Evolutionary conservation across 2,329 filamentous ascomycete genomes (phyloP), one percentile per base, ranked within the genome.

Genomic region (Bisporella sp.): DNA sequence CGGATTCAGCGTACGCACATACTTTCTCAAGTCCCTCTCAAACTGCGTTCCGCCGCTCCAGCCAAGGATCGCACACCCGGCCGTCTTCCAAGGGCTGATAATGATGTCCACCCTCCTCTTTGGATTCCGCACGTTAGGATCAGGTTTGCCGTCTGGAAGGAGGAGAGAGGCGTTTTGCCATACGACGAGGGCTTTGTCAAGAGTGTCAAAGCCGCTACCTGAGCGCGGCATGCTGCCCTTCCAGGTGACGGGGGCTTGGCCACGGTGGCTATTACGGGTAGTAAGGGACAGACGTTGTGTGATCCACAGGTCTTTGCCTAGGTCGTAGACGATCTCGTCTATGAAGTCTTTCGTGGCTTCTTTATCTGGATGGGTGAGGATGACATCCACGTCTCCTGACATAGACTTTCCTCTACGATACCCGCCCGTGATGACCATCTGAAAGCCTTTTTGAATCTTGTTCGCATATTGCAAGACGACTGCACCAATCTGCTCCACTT

Each of bases 31-130:
- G 66, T 97, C 93, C 29, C 92, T 75, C 71, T 96, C 82, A 59
- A 96, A 97, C 0, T 90, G 96, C 0, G 85, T 95, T 1, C 84
- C 92, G 1, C 90, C 88, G 12, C 81, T 85, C 93, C 92, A 97
- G 1, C 90, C 91, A 13, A 92, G 71, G 4, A 97, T 77, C 0
- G 91, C 92, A 59, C 90, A 96, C 0, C 93, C 92, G 0, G 87
- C 82, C 0, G 89, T 95, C 50, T 83, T 84, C 88, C 92, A 96
- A 0, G 91, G 89, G 28, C 82, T 83, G 54, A 97, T 75, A 57
- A 97, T 92, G 51, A 97, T 96, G 64, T 97, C 92, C 1, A 97
- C 91, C 43, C 92, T 77, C 21, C 90, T 81, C 64, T 96, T 92
- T 1, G 78, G 76, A 58, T 89, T 89, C 53, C 90, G 91, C 61